Evolutionary conservation across 805 yeast genomes (phyloP).

Genomic region (Blastobotrys attinorum): DNA sequence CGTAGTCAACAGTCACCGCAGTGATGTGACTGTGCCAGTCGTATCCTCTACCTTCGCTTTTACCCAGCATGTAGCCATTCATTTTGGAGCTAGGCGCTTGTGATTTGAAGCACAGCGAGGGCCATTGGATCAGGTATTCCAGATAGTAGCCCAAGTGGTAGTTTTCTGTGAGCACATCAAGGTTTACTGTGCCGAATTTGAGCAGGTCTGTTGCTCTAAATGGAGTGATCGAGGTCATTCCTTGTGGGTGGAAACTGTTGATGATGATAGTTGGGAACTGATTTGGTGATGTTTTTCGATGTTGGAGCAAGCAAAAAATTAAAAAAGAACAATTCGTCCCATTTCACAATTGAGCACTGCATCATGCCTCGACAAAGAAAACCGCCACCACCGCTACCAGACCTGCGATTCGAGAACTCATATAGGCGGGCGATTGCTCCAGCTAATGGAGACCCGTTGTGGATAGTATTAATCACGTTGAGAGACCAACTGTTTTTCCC

Average conservation of each 20-base stretch:
- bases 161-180: constrained; percentile 89
- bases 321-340: too few relatives aligned
- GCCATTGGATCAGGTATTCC: constrained; percentile 81
- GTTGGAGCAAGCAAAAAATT: too few relatives aligned
- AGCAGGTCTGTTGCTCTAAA: constrained; percentile 82
- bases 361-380: not conserved
- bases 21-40: constrained; percentile 98
- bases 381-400: constrained; percentile 17
- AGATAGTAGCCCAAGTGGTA: constrained; percentile 77
- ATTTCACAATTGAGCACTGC: too few relatives aligned
- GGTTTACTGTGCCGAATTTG: constrained; percentile 61
- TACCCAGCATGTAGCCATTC: constrained; percentile 70
- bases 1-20: constrained; percentile 83
- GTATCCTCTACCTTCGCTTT: constrained; percentile 75
- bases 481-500: constrained; percentile 30
- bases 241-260: not conserved
- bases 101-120: constrained; percentile 78
- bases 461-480: constrained; percentile 21
- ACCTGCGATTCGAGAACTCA: constrained; percentile 26
- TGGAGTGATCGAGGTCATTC: constrained; percentile 83
- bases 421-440: constrained; percentile 26
- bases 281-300: too few relatives aligned
- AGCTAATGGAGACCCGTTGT: constrained; percentile 23
- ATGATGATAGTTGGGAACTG: too few relatives aligned
- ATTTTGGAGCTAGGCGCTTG: constrained; percentile 32